phyloP scores from a whole-genome alignment of 225 moss, liverwort and hornwort species.

The Pseudoscleropodium purum region DNA sequence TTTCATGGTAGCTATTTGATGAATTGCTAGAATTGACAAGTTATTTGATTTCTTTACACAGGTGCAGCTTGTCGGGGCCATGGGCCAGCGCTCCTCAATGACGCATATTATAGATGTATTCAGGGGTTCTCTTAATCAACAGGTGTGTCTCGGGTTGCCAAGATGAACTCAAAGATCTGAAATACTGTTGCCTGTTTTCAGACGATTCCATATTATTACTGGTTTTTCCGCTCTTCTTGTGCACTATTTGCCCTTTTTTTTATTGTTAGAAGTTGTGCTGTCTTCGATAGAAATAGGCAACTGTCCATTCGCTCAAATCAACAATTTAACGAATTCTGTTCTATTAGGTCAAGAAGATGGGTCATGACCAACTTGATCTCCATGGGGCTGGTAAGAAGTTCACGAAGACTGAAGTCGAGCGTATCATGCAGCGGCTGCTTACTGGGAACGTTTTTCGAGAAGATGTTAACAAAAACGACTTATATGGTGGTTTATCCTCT shows the following conservation, averaged over 20 bases:
- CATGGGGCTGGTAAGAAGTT: constrained; percentile 93
- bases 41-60: constrained; percentile 15
- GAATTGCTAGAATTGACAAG: not conserved
- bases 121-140: constrained; percentile 82
- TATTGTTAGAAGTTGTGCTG: not conserved
- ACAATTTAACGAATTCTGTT: not conserved
- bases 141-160: constrained; percentile 32
- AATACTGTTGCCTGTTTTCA: not conserved
- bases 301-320: not conserved
- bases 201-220: not conserved
- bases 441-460: constrained; percentile 75
- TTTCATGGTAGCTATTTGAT: not conserved
- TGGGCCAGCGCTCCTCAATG: constrained; percentile 83
- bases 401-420: constrained; percentile 71
- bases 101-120: constrained; percentile 80
- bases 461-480: constrained; percentile 79
- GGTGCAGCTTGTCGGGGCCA: constrained; percentile 66
- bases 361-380: constrained; percentile 67
- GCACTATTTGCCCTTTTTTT: not conserved
- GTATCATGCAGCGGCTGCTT: constrained; percentile 79
- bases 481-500: constrained; percentile 75
- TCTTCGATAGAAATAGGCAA: not conserved
- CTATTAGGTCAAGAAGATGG: constrained; percentile 70
- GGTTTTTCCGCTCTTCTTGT: not conserved
- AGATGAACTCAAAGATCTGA: not conserved